Base-by-base conservation (phyloP, 2,329 filamentous ascomycete species). In the Trichoderma sp. region DNA sequence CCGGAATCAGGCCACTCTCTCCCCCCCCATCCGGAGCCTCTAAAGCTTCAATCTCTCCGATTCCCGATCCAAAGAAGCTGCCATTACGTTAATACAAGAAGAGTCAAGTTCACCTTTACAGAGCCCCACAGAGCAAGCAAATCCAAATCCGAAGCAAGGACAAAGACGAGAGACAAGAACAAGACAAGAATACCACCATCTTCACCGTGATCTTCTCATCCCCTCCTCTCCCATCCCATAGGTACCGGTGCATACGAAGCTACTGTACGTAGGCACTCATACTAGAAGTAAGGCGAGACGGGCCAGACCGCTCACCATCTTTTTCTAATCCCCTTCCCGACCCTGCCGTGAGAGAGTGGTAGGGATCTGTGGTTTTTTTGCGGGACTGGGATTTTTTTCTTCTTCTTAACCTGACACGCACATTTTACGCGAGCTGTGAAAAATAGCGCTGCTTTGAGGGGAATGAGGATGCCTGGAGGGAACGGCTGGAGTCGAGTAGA, bases 281-380 rank as follows among this genome's bases (percentile, higher is more conserved):
- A 39, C 26, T 4, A 2, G n/a, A 43, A 58, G 15, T 58, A 14
- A 65, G 51, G 64, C 64, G 64, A 67, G 62, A 34, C 64, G 64
- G 64, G 64, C 64, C 53, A 67, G 64, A 67, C 64, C 64, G 64
- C 64, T 58, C 64, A 26, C 18, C 32, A 30, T 3, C 21, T 34
- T 34, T 15, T 47, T 43, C 32, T 24, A 24, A 14, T 24, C 26
- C 8, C 21, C 43, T 28, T 32, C 28, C 43, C 43, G 26, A 32
- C 56, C 26, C 18, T 51, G 56, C 56, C 56, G 56, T 32, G n/a
- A 21, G 43, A 47, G 43, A 21, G n/a, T 24, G 43, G 43, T 51
- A 51, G 43, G 43, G 43, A 51, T 21, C 43, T 51, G 0, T n/a
- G 0, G 9, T 24, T 24, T 51, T 21, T 51, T 51, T 51, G 43